Evolutionary conservation across 2,329 filamentous ascomycete species (phyloP), one percentile per base, ranked within the genome.

Genomic region (Paecilomyces formosus): DNA sequence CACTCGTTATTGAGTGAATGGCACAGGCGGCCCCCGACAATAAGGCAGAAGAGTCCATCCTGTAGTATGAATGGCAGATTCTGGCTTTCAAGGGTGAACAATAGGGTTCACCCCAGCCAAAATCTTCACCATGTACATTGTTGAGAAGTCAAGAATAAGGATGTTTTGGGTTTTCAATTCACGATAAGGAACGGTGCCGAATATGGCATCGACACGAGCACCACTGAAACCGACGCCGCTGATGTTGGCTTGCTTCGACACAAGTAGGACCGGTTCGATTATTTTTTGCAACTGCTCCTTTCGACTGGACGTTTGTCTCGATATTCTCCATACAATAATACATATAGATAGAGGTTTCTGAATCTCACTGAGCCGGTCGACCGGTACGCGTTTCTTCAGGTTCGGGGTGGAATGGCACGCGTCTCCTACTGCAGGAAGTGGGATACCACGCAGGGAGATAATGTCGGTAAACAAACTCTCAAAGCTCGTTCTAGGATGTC

Each of bases 1-100:
- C 18, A 52, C 26, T 52, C n/a, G 22, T 35, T 22, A 1, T 21
- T 50, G 21, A 56, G 39, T 56, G 55, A 65, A 58, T 68, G 70
- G 70, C 70, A 67, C 68, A 57, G 64, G 65, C 65, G 60, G 70
- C 70, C 71, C 68, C 63, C 66, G 64, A 64, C 57, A 55, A 63
- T 21, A n/a, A 62, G 57, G 62, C 60, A 64, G 56, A 63, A 60
- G 61, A 60, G 60, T 70, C 69, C 71, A 73, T 73, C 62, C 57
- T 66, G 67, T 66, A 68, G 62, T 55, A 61, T 60, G 56, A 58
- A 66, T 60, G 57, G 57, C 57, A 60, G 61, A 61, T 61, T 65
- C 61, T 33, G 65, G 59, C 60, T 64, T 68, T 72, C 24, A 63
- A 64, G 66, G 60, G 61, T 63, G 50, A 66, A 64, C 63, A 63